Percentiles rank a stretch among this genome's conserved stretches.
Conservation (phyloP, 2,329 filamentous ascomycete species). For the Chaetomium globosum region DNA sequence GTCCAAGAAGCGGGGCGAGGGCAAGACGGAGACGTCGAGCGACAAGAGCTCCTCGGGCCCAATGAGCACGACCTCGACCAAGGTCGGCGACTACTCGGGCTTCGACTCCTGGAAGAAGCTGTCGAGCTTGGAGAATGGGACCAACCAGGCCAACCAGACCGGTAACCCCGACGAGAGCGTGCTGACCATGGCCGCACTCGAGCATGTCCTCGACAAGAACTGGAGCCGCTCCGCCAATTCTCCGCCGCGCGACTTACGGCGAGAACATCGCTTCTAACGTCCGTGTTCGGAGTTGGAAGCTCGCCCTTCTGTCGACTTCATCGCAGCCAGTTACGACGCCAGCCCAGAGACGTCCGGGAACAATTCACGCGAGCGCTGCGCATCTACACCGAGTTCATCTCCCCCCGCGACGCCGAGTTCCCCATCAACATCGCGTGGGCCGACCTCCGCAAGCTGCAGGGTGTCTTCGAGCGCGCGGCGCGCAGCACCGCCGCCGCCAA, state of each 20-base stretch:
- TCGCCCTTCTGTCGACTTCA: slow-evolving; percentile 37
- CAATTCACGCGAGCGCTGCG: slow-evolving; percentile 61
- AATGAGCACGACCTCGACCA: slow-evolving; percentile 40
- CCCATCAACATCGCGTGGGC: slow-evolving; percentile 66
- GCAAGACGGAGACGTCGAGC: slow-evolving; percentile 18
- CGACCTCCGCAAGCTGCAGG: slow-evolving; percentile 57
- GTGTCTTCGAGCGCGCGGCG: slow-evolving; percentile 59
- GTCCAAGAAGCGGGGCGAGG: slow-evolving; percentile 43
- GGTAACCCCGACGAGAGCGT: slow-evolving; percentile 47
- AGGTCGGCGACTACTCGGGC: slow-evolving; percentile 34
- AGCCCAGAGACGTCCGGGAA: slow-evolving; percentile 48
- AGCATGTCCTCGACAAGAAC: slow-evolving; percentile 62
- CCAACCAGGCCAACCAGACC: slow-evolving; percentile 33
- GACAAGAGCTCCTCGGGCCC: slow-evolving; percentile 21
- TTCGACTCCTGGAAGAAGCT: slow-evolving; percentile 43
- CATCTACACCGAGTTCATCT: slow-evolving; percentile 66
- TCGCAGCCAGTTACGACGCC: slow-evolving; percentile 36
- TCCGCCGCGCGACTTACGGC: slow-evolving; percentile 69
- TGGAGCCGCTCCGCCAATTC: slow-evolving; percentile 63
- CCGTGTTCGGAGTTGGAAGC: slow-evolving; percentile 62
- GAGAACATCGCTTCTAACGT: slow-evolving; percentile 69
- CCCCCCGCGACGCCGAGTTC: slow-evolving; percentile 63
- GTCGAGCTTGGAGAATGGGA: slow-evolving; percentile 44
- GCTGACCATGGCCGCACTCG: slow-evolving; percentile 63
- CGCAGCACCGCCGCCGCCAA: slow-evolving; percentile 47